Base-by-base conservation (phyloP, 2,329 filamentous ascomycete genomes). In the Stemphylium beticola region DNA sequence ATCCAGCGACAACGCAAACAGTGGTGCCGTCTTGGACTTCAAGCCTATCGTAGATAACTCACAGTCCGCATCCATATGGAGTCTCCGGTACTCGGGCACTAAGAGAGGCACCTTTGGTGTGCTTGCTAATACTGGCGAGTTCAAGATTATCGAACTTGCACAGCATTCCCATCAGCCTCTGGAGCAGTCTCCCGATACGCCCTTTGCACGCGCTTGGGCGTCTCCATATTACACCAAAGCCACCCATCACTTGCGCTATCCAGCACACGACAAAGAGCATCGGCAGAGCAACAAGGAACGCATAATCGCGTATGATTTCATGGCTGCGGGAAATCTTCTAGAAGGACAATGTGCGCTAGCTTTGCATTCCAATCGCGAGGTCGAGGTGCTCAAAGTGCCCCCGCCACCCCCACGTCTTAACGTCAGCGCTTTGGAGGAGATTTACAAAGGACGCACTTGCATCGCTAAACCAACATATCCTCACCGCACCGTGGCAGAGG, bases 221-320 rank as follows among this genome's bases (percentile, higher is more conserved):
- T 76, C 72, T 17, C 78, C 76, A 26, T 72, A 77, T 29, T 81
- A 81, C 49, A 77, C 79, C 1, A 78, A 77, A 45, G 68, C 74
- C 20, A 76, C 75, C 1, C 77, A 79, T 51, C 73, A 68, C 31
- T 53, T 82, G 5, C 67, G 73, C 42, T 73, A 74, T 51, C 80
- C 83, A 1, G 81, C 73, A 61, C 77, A 82, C 52, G 77, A 81
- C 44, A 74, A 76, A 11, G 68, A 75, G 14, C 74, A 78, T 29
- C 74, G 74, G 0, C 74, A 76, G 37, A 72, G 76, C n/a, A 78
- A 81, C 33, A 78, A 79, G 14, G 72, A 78, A 24, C 77, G 81
- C 15, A 73, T 85, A 15, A 81, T 87, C 14, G 83, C 84, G 0
- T 88, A 87, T 61, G 85, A 88, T 61, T 87, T 86, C 69, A 77